Evolutionary conservation across 2,329 filamentous ascomycete genomes (phyloP).

Genomic region (Ceratocystis variospora): DNA sequence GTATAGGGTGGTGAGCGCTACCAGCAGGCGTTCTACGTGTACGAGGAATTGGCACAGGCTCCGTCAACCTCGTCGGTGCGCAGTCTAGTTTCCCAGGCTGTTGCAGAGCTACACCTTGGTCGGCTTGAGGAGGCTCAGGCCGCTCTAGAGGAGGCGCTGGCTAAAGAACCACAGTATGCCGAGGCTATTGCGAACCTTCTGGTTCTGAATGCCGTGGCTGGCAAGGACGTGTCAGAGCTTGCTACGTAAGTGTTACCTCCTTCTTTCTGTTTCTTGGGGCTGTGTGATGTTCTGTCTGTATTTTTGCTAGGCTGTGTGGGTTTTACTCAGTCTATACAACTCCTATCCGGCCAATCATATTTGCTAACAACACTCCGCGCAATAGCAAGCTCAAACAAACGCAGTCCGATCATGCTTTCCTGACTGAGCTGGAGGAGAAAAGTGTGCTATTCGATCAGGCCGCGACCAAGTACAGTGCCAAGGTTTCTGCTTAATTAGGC

Average conservation of each 20-base stretch:
- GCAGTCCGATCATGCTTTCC: conserved; percentile 54
- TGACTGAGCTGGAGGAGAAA: conserved; percentile 71
- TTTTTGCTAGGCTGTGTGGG: no score
- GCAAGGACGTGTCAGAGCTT: conserved; percentile 53
- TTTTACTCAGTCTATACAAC: no score
- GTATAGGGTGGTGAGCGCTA: conserved; percentile 80
- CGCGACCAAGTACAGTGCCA: conserved; percentile 72
- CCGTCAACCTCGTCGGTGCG: conserved; percentile 64
- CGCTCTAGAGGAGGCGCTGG: conserved; percentile 65
- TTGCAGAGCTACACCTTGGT: conserved; percentile 82
- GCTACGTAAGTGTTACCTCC: conserved; percentile 37
- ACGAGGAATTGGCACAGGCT: conserved; percentile 84
- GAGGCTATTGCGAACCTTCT: conserved; percentile 72
- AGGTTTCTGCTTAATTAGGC: conserved; percentile 36
- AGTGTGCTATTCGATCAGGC: conserved; percentile 76
- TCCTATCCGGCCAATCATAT: no score
- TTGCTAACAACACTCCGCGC: conserved; percentile 22
- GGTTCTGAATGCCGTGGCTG: conserved; percentile 63
- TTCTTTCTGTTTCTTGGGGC: background rate
- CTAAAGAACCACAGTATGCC: conserved; percentile 55
- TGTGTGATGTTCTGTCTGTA: no score
- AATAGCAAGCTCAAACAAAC: conserved; percentile 41
- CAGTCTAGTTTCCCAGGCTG: conserved; percentile 72
- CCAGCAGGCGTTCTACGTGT: conserved; percentile 94
- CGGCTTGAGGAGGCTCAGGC: conserved; percentile 78